Base-by-base conservation (phyloP, 306 rosid species). In the Citrullus colocynthis region DNA sequence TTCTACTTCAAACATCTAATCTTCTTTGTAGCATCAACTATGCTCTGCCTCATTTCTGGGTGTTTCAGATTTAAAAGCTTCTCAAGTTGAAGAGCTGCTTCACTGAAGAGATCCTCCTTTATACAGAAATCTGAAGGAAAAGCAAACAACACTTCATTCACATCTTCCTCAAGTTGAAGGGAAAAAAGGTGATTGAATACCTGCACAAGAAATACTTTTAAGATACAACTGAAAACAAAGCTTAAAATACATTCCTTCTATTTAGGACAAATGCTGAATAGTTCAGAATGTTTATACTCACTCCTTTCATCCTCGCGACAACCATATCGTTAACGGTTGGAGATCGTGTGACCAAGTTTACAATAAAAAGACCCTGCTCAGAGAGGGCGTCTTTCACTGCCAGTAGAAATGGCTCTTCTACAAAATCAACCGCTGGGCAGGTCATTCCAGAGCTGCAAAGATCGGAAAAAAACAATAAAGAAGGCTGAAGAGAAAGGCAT, bases 311-410 rank as follows among this genome's bases (percentile, higher is more conserved):
- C 88, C 88, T 89, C 30, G 83, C 77, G 78, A 90, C 85, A 78
- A 87, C 90, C 82, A 12, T 56, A 37, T 90, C 93, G 62, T 90
- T 94, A 18, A 90, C 80, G 73, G 91, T 83, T 65, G 86, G 91
- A 79, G 97, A 94, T 81, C 98, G 88, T 2, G 97, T 86, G 70
- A 92, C 98, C 86, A 92, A 81, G 83, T 94, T 94, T 85, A 92
- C 84, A 58, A 94, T 82, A 78, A 94, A 94, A 80, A 94, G 89
- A 81, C 97, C 96, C 58, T 87, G 78, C 69, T 85, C 89, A 16
- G 93, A 90, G 78, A 94, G 91, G 60, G 83, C 85, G 45, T 80
- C 85, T 81, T 86, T 94, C 62, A 84, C 92, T 55, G 85, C 82
- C 87, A 79, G 88, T 20, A 94, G 91, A 85, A 94, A 94, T 30